These are phyloP conservation scores for Trichoderma lentiforme DNA, from an alignment of 2,329 filamentous ascomycete genomes.

Conservation along the genomic window DNA sequence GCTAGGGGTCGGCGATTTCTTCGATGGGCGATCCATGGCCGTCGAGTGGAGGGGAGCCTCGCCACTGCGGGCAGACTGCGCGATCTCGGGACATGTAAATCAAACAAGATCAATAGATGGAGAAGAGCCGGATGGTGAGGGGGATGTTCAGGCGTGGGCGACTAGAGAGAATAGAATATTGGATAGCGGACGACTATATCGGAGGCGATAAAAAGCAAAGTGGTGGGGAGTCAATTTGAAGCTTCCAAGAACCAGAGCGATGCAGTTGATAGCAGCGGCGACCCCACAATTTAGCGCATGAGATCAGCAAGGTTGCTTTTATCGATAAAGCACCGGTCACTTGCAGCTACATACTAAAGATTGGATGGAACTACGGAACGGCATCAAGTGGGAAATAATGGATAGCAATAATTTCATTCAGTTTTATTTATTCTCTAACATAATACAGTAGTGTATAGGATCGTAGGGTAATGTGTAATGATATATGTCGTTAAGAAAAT, in stretches of 20 bases:
- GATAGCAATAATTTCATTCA: not conserved
- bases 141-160: not conserved
- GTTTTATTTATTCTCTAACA: not conserved
- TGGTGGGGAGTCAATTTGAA: not conserved
- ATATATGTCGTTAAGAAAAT: not conserved
- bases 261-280: not conserved
- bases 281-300: constrained; percentile 10
- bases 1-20: not conserved
- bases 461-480: not conserved
- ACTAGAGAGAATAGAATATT: not conserved
- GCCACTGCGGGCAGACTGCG: constrained; percentile 13
- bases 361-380: not conserved
- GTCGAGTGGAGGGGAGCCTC: constrained; percentile 14
- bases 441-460: not conserved
- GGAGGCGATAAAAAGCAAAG: not conserved
- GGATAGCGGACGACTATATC: not conserved
- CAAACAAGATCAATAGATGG: not conserved
- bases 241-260: not conserved
- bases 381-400: not conserved
- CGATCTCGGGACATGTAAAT: constrained; percentile 15
- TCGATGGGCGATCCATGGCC: constrained; percentile 20
- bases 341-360: not conserved
- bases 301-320: not conserved
- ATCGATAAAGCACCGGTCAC: constrained; percentile 5
- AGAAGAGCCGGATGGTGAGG: not conserved